Base-by-base conservation (phyloP, 352 stramenopile species). In the Pythium oligandrum region DNA sequence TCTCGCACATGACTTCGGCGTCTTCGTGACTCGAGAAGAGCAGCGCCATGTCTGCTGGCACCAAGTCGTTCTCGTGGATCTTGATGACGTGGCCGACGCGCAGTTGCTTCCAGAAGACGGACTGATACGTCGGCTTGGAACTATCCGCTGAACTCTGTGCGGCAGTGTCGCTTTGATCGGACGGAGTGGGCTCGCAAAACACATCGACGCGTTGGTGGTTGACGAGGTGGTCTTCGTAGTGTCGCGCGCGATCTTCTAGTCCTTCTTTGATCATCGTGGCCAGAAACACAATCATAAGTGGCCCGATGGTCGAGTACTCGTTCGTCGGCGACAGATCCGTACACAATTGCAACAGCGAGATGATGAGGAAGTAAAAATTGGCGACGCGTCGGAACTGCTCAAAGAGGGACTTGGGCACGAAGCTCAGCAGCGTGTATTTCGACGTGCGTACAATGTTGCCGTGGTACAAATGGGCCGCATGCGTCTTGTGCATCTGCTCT, bases 301-400 rank as follows among this genome's bases (percentile, higher is more conserved):
- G 86, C 0, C 78, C 78, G 34, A 96, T 72, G 0, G 86, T 96
- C 49, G 86, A 93, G 65, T 93, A 95, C 53, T 91, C 76, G 55
- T 93, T 94, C 34, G 86, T 94, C 4, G 86, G 86, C 17, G 84
- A 94, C 43, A 95, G 55, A 33, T 89, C 73, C 17, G 93, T 97
- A 32, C 92, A 78, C 6, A 97, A 70, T 75, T 98, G 97, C 38
- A 99, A 79, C 32, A 96, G 59, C 6, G 93, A 97, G 44, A 99
- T 96, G 61, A 97, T 75, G 30, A 98, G 71, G 56, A 99, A 99
- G 72, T 98, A 98, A 55, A 98, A 88, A 60, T 99, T 99, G 6
- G 91, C 95, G 57, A 98, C 86, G 37, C 92, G 82, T 35, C 94
- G 86, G 71, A 98, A 98, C 73, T 98, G 96, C 61, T 98, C 91